These are phyloP conservation scores for Cyanodermella asteris DNA, from an alignment of 2,329 filamentous ascomycete genomes.

Conservation along the genomic window DNA sequence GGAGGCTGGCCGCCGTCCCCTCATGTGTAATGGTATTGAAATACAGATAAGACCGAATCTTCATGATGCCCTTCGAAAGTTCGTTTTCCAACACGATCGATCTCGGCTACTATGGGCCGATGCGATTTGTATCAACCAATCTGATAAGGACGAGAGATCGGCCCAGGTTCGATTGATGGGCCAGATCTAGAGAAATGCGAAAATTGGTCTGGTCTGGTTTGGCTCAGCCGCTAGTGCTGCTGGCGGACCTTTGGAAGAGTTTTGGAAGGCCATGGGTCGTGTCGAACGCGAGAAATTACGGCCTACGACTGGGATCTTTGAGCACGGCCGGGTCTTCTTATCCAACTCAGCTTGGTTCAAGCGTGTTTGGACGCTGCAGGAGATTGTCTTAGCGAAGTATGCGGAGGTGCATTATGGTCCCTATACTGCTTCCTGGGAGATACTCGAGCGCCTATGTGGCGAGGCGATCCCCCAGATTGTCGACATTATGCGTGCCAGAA, in stretches of 20 bases:
- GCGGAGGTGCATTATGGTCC: no score
- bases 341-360: not conserved
- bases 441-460: no score
- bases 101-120: conserved; percentile 16
- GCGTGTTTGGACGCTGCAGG: not conserved
- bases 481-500: no score
- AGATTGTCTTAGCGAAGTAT: conserved; percentile 1
- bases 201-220: not conserved
- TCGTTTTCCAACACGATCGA: not conserved
- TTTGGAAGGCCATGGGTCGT: not conserved
- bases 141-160: conserved; percentile 15
- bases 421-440: no score
- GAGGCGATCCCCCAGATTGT: no score
- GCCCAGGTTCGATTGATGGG: conserved; percentile 20
- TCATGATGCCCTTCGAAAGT: not conserved
- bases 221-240: not conserved
- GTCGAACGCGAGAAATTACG: not conserved
- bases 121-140: conserved; percentile 21
- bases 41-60: not conserved
- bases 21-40: not conserved
- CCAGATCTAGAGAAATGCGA: conserved; percentile 1
- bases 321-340: not conserved
- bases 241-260: not conserved
- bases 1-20: not conserved
- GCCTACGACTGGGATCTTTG: not conserved